Base-by-base conservation (phyloP, 2,329 filamentous ascomycete genomes). In the Diaporthe capsici region DNA sequence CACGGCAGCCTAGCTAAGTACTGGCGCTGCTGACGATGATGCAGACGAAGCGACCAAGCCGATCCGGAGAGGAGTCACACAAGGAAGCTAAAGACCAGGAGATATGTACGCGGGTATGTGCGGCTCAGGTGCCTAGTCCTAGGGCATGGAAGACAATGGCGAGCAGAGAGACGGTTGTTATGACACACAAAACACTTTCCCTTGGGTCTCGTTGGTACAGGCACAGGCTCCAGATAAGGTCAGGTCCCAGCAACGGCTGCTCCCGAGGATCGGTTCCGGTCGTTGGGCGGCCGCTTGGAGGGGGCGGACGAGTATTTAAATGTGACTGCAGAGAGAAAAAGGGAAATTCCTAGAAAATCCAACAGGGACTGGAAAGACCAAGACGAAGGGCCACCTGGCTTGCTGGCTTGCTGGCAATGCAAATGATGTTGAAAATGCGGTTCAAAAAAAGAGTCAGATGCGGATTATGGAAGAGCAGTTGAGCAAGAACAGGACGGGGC, bases 381-480 rank as follows among this genome's bases (percentile, higher is more conserved):
- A 67, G 39, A 77, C 76, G 71, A 42, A 70, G 53, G n/a, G n/a
- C 60, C 68, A 75, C 73, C 73, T 75, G 75, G 68, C 57, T 58
- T 53, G 31, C 73, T 75, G 75, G 68, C 49, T 51, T 39, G 25
- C 53, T 47, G 49, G 68, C 65, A 72, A 70, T 68, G 65, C 70
- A 51, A 76, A 75, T 51, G 58, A 63, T 61, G 34, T 25, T 63
- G 68, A 73, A 71, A 53, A 55, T 73, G 63, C 73, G 71, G n/a
- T 77, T 55, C 72, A 73, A 57, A 53, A 71, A 77, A 73, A 74
- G 70, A 75, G 77, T 78, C 77, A 77, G 76, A 78, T 77, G 77
- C 57, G 44, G 67, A 49, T 31, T 39, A 68, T 42, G 67, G 75
- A 71, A 39, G 63, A 71, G 34, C 61, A 76, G 51, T 65, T 47